Percentiles rank a stretch among this genome's conserved stretches.
These are phyloP conservation scores for Casuarina equisetifolia DNA, from an alignment of 306 rosid genomes.

Conservation along the genomic window DNA sequence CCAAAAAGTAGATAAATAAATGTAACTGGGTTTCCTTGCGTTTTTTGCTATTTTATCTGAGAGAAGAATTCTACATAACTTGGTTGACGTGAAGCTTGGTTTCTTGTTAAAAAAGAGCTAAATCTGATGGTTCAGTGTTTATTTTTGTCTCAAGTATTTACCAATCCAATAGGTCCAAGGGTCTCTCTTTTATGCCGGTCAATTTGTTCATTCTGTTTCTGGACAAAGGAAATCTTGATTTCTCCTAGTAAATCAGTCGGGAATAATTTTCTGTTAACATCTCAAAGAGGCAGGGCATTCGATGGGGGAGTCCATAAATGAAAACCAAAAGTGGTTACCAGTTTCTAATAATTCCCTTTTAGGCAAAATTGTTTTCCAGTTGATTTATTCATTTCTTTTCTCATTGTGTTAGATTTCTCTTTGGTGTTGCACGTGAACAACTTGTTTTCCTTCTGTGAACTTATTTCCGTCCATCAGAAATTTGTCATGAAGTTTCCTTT, in stretches of 20 bases:
- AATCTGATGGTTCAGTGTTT: background rate
- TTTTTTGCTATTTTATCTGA: background rate
- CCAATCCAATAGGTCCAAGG: background rate
- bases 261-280: background rate
- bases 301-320: background rate
- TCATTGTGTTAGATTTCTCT: background rate
- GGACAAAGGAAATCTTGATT: background rate
- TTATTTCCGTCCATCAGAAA: background rate
- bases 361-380: background rate
- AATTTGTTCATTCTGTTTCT: background rate
- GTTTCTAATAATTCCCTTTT: background rate
- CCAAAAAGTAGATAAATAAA: background rate
- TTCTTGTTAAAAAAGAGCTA: background rate
- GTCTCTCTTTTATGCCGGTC: background rate
- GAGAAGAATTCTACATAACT: background rate
- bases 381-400: background rate
- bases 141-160: background rate
- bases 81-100: background rate
- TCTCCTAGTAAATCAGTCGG: background rate
- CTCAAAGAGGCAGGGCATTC: background rate
- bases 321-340: background rate
- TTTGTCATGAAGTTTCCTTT: constrained; percentile 5
- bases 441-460: background rate
- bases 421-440: background rate
- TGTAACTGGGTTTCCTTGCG: background rate